Base-by-base conservation (phyloP, 768 basidiomycete genomes). In the Phlegmacium glaucopus region DNA sequence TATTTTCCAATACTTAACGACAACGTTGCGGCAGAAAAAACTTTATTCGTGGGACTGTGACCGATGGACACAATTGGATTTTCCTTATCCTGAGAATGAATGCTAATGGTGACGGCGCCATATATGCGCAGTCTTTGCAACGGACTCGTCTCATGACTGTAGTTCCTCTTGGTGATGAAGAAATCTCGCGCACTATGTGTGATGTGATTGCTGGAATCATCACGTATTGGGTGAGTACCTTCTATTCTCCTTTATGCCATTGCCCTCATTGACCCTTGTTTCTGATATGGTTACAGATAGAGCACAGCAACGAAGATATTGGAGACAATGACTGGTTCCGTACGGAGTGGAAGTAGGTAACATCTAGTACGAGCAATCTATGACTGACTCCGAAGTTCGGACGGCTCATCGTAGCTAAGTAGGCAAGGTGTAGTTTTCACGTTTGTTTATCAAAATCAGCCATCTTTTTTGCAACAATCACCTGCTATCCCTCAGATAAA, bases 51-150 rank as follows among this genome's bases (percentile, higher is more conserved):
- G 49, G 56, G 13, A 49, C 49, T 26, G 36, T 57, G 43, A 53
- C 52, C 41, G 47, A 54, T 44, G 56, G 56, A 5, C 50, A 56
- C 13, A 28, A 49, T n/a, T 58, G 54, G 59, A 56, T 58, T 39
- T 60, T 60, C 39, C 42, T 60, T 12, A 38, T 57, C 44, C 42
- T 58, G 41, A 36, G 42, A 27, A 40, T 60, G 45, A 47, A 58
- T 37, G 25, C 52, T 29, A 36, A 57, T 30, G 39, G 41, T 22
- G 27, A 55, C 36, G 59, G 56, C 11, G 59, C 43, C n/a, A 27
- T 40, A 27, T 55, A 52, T 39, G 36, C 25, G n/a, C 32, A 47
- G 44, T 57, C 56, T 52, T 44, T 44, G 35, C 18, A n/a, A 17
- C 34, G 22, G 25, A 47, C 43, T 30, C 28, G 22, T 29, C 28